Base-by-base conservation (phyloP, 257 asterid species). In the Cynanchum wilfordii region DNA sequence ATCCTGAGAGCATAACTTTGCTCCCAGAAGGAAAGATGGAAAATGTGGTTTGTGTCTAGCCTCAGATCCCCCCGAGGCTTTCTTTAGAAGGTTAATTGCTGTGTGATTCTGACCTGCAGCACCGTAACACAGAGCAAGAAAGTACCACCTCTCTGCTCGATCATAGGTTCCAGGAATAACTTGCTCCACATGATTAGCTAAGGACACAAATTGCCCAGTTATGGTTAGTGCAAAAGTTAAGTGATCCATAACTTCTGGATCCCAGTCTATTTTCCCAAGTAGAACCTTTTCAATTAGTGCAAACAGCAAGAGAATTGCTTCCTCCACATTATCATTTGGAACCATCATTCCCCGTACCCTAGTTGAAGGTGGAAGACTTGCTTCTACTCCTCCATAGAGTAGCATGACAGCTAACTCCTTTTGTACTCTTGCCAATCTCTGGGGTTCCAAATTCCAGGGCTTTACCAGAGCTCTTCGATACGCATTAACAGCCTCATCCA, bases 41-140 rank as follows among this genome's bases (percentile, higher is more conserved):
- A 85, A 1, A 72, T 84, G 88, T n/a, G 90, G 85, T 62, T 73
- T 78, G 30, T 69, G 70, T 58, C 78, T 86, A 59, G 79, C 80
- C 78, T 89, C 97, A 1, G 96, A 87, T 67, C 55, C 16, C 27
- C 89, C 87, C 0, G 85, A 76, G 4, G 80, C 88, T 74, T 89
- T 93, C 86, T 84, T 87, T 22, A 93, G 78, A 79, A 93, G 94
- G 72, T 83, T 79, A 27, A 90, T 72, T 0, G 97, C 91, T 0
- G 88, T 79, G 44, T 78, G 79, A 78, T 83, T 73, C 79, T 89
- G 94, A 44, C 93, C 95, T 16, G 89, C 85, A 57, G 97, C 86
- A 25, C 90, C 81, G 66, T 87, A 90, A 81, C 94, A 90, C 12
- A 93, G 94, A 60, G 96, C 96, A 65, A 93, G 97, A 84, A 89